Conservation (phyloP, 352 stramenopile genomes). For the Pythium pyrilobum region DNA sequence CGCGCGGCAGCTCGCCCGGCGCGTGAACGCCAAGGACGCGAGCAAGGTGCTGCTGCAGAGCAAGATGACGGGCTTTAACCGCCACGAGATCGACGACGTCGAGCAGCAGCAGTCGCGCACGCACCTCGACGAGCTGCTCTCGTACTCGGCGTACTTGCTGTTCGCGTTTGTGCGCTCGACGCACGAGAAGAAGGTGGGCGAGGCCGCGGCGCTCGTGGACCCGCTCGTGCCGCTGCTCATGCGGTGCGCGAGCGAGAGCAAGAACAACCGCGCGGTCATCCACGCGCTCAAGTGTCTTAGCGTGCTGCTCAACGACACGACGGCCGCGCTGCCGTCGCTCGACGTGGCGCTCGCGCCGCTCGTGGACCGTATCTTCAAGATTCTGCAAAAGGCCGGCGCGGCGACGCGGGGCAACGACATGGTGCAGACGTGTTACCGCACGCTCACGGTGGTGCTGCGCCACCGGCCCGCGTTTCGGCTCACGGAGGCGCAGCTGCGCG, state of each 20-base stretch:
- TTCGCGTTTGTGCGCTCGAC: constrained; percentile 54
- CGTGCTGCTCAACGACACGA: constrained; percentile 79
- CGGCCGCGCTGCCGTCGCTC: constrained; percentile 78
- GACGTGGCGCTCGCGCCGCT: constrained; percentile 71
- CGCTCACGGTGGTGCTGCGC: constrained; percentile 88
- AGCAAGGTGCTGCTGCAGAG: constrained; percentile 55
- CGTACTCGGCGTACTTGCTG: constrained; percentile 75
- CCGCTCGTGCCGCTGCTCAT: constrained; percentile 91
- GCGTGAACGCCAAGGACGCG: constrained; percentile 46
- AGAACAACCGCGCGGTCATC: constrained; percentile 89
- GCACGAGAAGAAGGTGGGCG: constrained; percentile 11
- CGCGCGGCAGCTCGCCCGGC: constrained; percentile 51
- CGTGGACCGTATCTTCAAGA: constrained; percentile 91
- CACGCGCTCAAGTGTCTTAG: constrained; percentile 92
- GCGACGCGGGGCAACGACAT: constrained; percentile 91
- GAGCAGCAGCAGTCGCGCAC: constrained; percentile 39
- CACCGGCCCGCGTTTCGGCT: constrained; percentile 50
- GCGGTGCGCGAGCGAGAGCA: constrained; percentile 87
- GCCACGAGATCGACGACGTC: constrained; percentile 47
- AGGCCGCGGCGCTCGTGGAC: constrained; percentile 71
- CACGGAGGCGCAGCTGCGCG: constrained; percentile 67
- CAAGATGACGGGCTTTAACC: constrained; percentile 80
- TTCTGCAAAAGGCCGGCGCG: constrained; percentile 82
- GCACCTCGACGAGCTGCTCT: constrained; percentile 81
- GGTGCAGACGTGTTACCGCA: constrained; percentile 94